Base-by-base conservation (phyloP, 2,329 filamentous ascomycete genomes). In the Fusarium anthophilum region DNA sequence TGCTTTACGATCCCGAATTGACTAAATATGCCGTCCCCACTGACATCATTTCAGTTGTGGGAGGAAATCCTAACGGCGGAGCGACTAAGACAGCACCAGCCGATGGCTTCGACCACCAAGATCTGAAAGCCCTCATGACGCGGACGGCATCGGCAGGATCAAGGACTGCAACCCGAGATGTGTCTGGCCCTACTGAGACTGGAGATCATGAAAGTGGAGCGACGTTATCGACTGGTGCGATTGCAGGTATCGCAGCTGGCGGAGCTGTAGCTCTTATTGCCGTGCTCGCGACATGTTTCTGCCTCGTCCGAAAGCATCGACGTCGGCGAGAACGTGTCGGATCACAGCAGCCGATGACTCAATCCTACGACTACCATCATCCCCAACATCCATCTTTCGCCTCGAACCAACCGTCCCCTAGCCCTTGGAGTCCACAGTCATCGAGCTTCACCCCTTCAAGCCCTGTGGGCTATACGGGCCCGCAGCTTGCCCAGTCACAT, bases 71-170 rank as follows among this genome's bases (percentile, higher is more conserved):
- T 10, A 80, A 81, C 17, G 90, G 90, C 51, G 86, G 85, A 24
- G 89, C 89, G 11, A 90, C 88, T 20, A 82, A 85, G 45, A 87
- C 80, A 5, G 80, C 82, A 2, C 90, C 90, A 3, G 74, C 80
- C 3, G 65, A 77, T 28, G 87, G 86, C 11, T 92, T 89, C 81
- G 82, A 83, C 56, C 83, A 86, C 63, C 76, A 79, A 17, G 89
- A 91, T 75, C 81, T 92, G 5, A 78, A 79, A 3, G 84, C 87
- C 5, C 87, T 90, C 66, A 88, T 91, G 79, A 84, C 84, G 3
- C 84, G 89, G 30, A 83, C 83, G 22, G 87, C 88, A 20, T 80
- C 81, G 6, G 81, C 86, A 6, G 77, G 84, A 5, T 78, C 81
- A 15, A 84, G 90, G 37, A 83, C 85, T 12, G 84, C 90, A 1